A percentile compares a stretch with the other conserved stretches of the same genome.
These are phyloP conservation scores for Vigna angularis DNA, from an alignment of 306 rosid species.

Conservation along the genomic window DNA sequence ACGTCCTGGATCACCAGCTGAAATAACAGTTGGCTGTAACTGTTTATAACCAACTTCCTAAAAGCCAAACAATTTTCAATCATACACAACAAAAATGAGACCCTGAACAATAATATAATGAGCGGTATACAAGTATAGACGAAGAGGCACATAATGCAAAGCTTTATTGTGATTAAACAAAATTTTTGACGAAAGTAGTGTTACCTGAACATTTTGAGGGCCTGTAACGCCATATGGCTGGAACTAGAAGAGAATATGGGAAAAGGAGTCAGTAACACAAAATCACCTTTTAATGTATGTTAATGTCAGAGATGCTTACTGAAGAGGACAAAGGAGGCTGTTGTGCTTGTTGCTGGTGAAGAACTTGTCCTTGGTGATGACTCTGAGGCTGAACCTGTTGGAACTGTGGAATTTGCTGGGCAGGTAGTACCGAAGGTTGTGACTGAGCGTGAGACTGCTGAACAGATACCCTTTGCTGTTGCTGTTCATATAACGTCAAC, in stretches of 20 bases:
- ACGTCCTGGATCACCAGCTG: slow-evolving; percentile 61
- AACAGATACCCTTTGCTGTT: slow-evolving; percentile 66
- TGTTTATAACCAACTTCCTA: slow-evolving; percentile 69
- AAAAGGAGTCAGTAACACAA: slow-evolving; percentile 42
- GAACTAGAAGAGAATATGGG: slow-evolving; percentile 59
- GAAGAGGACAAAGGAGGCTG: slow-evolving; percentile 63
- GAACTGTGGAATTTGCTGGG: slow-evolving; percentile 64
- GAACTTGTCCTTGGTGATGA: slow-evolving; percentile 66
- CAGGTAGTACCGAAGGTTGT: slow-evolving; percentile 57
- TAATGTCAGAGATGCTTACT: slow-evolving; percentile 47
- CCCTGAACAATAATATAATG: background rate
- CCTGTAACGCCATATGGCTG: slow-evolving; percentile 66
- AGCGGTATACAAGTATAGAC: slow-evolving; percentile 17
- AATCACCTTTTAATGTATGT: slow-evolving; percentile 31
- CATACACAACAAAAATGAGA: slow-evolving; percentile 15
- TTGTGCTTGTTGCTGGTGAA: slow-evolving; percentile 64
- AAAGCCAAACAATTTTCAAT: slow-evolving; percentile 35
- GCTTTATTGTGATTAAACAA: slow-evolving; percentile 7
- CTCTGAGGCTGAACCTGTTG: slow-evolving; percentile 68
- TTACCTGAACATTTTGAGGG: slow-evolving; percentile 77
- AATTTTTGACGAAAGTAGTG: slow-evolving; percentile 2
- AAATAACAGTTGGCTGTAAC: slow-evolving; percentile 46
- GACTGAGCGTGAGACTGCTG: slow-evolving; percentile 65
- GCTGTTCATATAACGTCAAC: slow-evolving; percentile 63
- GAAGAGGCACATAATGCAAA: background rate